These are phyloP conservation scores for Coemansia aciculifera DNA, from an alignment of 192 early-diverging fungal genomes.

Conservation along the genomic window DNA sequence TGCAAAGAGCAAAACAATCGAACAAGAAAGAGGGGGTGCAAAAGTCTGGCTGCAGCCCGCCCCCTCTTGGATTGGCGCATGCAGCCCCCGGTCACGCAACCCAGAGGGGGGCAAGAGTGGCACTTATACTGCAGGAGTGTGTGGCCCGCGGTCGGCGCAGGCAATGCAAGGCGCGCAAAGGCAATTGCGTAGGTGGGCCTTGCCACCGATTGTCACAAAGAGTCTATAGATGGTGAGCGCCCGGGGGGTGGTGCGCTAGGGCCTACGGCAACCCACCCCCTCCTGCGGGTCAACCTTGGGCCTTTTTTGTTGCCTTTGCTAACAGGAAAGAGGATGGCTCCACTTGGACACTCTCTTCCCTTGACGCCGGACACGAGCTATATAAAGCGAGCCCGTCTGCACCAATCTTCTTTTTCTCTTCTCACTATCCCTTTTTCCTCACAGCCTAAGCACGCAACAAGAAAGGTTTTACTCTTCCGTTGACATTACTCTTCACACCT, in stretches of 20 bases:
- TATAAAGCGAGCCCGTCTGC: conserved; percentile 3
- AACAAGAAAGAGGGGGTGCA: not conserved
- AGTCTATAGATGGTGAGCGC: not conserved
- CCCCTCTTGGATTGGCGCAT: conserved; percentile 5
- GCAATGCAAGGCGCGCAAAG: conserved; percentile 9
- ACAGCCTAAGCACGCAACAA: not conserved
- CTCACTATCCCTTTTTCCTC: not conserved
- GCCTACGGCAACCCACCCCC: conserved; percentile 6
- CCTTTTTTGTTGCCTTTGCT: not conserved
- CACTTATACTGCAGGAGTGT: conserved; percentile 2
- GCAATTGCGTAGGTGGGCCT: not conserved
- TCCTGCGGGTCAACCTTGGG: not conserved
- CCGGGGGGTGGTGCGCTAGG: conserved; percentile 3
- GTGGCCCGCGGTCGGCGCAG: conserved; percentile 5
- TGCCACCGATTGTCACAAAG: conserved; percentile 8
- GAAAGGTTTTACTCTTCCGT: not conserved
- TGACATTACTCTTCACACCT: not conserved
- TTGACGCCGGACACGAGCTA: conserved; percentile 4
- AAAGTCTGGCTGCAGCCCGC: conserved; percentile 4
- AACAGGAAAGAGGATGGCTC: conserved; percentile 9
- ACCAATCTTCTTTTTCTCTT: conserved; percentile 4
- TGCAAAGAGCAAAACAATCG: conserved; percentile 3
- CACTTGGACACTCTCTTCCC: not conserved
- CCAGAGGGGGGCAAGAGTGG: conserved; percentile 6
- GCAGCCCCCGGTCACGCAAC: conserved; percentile 5